These are phyloP conservation scores for Fusarium sp. DNA, from an alignment of 2,329 filamentous ascomycete species.

Conservation along the genomic window DNA sequence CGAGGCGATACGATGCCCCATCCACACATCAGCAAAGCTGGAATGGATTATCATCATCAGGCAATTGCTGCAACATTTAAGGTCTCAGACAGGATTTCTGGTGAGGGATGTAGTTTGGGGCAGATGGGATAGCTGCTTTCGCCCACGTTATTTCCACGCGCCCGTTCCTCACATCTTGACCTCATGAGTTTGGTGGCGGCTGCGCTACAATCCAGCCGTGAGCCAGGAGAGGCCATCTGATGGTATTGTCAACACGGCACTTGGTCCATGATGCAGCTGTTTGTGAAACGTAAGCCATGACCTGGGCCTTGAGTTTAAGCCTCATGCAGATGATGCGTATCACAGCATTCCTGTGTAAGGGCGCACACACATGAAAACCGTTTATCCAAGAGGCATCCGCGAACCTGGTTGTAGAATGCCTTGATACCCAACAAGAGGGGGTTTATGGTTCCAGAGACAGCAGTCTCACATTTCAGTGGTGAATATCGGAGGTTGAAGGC, in stretches of 20 bases:
- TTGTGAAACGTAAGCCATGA: constrained; percentile 12
- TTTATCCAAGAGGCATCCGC: constrained; percentile 7
- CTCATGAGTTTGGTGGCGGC: constrained; percentile 5
- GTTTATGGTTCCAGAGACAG: not conserved
- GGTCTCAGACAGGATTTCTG: not conserved
- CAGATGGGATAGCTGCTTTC: not conserved
- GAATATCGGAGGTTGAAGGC: not conserved
- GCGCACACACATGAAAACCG: constrained; percentile 4
- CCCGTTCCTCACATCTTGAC: not conserved
- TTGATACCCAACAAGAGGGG: not conserved
- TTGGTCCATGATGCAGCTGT: constrained; percentile 6
- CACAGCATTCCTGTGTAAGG: constrained; percentile 17
- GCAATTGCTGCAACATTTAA: constrained; percentile 6
- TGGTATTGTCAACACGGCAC: constrained; percentile 2
- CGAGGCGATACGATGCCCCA: constrained; percentile 11
- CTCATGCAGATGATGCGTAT: constrained; percentile 15
- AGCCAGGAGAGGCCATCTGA: not conserved
- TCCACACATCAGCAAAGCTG: constrained; percentile 6
- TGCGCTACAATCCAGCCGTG: constrained; percentile 4
- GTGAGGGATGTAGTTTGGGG: not conserved
- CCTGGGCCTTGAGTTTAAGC: constrained; percentile 21
- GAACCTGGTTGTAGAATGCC: constrained; percentile 10
- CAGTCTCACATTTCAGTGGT: not conserved
- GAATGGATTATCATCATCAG: constrained; percentile 17
- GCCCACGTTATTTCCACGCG: constrained; percentile 15